phyloP scores from a whole-genome alignment of 2,329 filamentous ascomycete genomes.

The Colletotrichum musae region DNA sequence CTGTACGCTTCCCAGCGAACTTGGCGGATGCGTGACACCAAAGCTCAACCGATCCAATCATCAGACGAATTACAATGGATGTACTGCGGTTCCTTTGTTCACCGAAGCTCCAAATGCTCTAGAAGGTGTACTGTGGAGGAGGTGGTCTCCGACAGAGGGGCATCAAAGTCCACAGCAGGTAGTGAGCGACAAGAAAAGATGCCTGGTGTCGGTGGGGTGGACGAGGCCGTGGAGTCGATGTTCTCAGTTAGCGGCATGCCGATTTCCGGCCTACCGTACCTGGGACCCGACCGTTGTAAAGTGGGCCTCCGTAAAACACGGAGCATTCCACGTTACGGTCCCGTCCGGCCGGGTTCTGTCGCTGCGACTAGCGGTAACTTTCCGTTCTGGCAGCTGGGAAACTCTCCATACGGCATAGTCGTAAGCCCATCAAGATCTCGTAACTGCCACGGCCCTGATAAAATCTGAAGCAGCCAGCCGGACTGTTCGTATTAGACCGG shows the following conservation, averaged over 20 bases:
- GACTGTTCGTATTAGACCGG: neutral
- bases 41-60: constrained; percentile 32
- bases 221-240: constrained; percentile 9
- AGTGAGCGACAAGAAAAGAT: constrained; percentile 12
- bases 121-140: constrained; percentile 17
- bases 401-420: constrained; percentile 7
- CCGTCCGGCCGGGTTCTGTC: neutral
- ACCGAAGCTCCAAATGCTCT: constrained; percentile 17
- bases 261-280: constrained; percentile 30
- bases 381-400: constrained; percentile 5
- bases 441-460: neutral
- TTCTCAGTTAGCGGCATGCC: constrained; percentile 29
- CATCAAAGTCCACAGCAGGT: neutral
- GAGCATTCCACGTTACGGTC: constrained; percentile 30
- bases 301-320: constrained; percentile 38
- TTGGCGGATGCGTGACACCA: constrained; percentile 31
- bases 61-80: constrained; percentile 4
- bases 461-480: neutral
- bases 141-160: constrained; percentile 9
- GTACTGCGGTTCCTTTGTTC: constrained; percentile 4
- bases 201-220: constrained; percentile 3
- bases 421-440: neutral
- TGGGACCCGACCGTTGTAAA: constrained; percentile 20
- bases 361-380: neutral
- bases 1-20: neutral